Conservation (phyloP, 2,329 filamentous ascomycete species). For the Exophiala sideris region DNA sequence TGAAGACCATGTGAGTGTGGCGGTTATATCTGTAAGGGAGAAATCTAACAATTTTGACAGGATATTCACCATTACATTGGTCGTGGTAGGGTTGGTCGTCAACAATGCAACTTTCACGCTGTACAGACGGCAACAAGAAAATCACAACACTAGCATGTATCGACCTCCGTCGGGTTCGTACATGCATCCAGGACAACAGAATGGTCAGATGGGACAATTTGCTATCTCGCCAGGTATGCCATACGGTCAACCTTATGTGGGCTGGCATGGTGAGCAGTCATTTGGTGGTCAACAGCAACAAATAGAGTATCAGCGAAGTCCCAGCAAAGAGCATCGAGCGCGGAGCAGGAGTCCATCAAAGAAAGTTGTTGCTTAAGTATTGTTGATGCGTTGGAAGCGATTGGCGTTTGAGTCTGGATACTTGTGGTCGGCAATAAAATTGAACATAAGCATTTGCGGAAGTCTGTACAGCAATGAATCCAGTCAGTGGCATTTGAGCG, state of each 20-base stretch:
- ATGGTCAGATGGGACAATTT: constrained; percentile 16
- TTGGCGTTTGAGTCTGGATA: neutral
- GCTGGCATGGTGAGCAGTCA: constrained; percentile 19
- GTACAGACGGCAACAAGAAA: constrained; percentile 27
- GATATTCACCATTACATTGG: constrained; percentile 24
- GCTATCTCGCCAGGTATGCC: constrained; percentile 16
- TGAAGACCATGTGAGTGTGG: constrained; percentile 67
- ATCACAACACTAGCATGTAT: constrained; percentile 15
- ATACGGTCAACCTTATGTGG: constrained; percentile 21
- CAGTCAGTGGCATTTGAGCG: too few relatives aligned
- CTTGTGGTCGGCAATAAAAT: too few relatives aligned
- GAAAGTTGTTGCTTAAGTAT: constrained; percentile 10
- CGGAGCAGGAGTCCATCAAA: constrained; percentile 28
- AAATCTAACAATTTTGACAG: constrained; percentile 24
- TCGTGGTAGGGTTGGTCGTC: constrained; percentile 25
- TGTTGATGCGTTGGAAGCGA: neutral
- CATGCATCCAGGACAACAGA: constrained; percentile 18
- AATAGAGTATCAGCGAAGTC: constrained; percentile 28
- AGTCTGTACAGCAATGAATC: too few relatives aligned
- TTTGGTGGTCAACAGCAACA: constrained; percentile 15
- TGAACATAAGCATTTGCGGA: too few relatives aligned
- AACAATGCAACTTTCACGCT: constrained; percentile 28
- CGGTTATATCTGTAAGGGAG: constrained; percentile 6
- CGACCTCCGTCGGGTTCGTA: constrained; percentile 23
- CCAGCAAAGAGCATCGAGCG: constrained; percentile 27